phyloP scores from a whole-genome alignment of 345 rosid species.

The Eucalyptus microcorys region DNA sequence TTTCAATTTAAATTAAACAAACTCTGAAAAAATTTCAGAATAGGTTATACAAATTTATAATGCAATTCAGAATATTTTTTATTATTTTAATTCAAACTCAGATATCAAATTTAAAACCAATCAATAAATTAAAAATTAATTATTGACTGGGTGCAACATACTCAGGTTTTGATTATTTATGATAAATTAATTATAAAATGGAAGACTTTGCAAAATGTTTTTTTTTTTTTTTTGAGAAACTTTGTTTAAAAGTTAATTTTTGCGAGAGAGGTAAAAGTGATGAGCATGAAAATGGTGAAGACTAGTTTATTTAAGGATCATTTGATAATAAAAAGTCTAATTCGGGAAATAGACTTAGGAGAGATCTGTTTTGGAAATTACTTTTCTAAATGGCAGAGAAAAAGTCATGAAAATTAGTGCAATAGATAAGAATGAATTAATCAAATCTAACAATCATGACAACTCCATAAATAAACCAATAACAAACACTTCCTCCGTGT shows the following conservation, averaged over 20 bases:
- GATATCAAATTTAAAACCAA: neutral
- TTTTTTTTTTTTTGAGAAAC: too few relatives aligned
- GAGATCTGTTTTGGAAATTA: neutral
- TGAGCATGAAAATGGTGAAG: neutral
- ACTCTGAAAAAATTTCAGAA: neutral
- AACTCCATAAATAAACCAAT: neutral
- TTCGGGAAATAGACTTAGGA: neutral
- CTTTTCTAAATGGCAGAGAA: accelerated
- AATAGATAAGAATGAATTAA: neutral
- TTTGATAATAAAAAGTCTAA: neutral
- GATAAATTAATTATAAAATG: neutral
- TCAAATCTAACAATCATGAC: neutral
- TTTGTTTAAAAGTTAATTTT: too few relatives aligned
- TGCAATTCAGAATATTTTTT: neutral
- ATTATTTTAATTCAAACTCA: neutral
- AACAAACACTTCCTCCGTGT: neutral
- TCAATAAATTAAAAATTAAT: neutral
- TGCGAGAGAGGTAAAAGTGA: neutral
- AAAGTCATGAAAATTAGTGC: neutral
- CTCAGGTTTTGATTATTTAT: neutral
- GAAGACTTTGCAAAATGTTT: neutral
- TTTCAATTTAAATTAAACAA: too few relatives aligned
- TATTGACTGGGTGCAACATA: neutral
- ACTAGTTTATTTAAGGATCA: neutral
- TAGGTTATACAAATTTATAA: neutral